phyloP scores from a whole-genome alignment of 202 grass and related monocot genomes.

The Setaria viridis region DNA sequence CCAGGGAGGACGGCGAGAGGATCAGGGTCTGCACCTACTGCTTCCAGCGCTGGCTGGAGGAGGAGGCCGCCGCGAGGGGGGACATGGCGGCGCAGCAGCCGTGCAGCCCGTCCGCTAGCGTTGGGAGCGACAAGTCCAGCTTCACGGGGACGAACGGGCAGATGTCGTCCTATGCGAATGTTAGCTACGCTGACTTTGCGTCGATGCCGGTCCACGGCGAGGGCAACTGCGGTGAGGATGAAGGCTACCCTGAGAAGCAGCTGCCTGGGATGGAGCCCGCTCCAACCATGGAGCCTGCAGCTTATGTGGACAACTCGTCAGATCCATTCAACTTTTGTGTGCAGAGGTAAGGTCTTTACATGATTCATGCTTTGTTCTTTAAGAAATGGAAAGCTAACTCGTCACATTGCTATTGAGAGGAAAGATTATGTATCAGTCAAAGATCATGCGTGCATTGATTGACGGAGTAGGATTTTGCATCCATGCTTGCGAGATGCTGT shows the following conservation, averaged over 20 bases:
- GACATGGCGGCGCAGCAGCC: conserved; percentile 37
- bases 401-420: neutral
- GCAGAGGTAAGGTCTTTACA: conserved; percentile 66
- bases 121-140: conserved; percentile 68
- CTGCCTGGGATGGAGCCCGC: conserved; percentile 40
- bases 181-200: conserved; percentile 55
- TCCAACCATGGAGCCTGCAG: conserved; percentile 30
- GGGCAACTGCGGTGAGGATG: conserved; percentile 28
- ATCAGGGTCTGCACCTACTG: conserved; percentile 95
- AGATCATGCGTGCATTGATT: conserved; percentile 5
- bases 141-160: conserved; percentile 57
- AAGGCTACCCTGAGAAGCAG: conserved; percentile 56
- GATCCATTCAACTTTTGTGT: conserved; percentile 73
- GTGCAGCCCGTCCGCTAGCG: conserved; percentile 54
- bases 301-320: conserved; percentile 43
- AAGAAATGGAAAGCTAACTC: conserved; percentile 20
- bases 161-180: conserved; percentile 54
- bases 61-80: conserved; percentile 39
- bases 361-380: conserved; percentile 18
- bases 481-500: conserved; percentile 29
- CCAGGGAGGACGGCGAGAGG: conserved; percentile 70
- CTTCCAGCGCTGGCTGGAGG: conserved; percentile 74
- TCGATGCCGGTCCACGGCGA: conserved; percentile 43
- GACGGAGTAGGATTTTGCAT: conserved; percentile 4
- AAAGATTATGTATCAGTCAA: neutral